These are phyloP conservation scores for Thalassia testudinum DNA, from an alignment of 116 monocot genomes.

Conservation along the genomic window DNA sequence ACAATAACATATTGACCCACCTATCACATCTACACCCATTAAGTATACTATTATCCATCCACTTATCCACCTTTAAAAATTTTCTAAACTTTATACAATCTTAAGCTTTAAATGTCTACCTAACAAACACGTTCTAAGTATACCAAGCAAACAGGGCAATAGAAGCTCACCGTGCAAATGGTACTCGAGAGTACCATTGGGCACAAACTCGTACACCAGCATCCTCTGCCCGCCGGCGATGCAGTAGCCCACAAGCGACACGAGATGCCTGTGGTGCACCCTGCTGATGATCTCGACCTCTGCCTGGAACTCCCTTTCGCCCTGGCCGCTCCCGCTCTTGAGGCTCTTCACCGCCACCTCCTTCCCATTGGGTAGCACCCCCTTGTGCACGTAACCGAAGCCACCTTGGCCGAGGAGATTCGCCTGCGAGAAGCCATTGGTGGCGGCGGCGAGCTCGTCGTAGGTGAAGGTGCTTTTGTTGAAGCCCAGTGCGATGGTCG, in stretches of 20 bases:
- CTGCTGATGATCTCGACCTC: constrained; percentile 66
- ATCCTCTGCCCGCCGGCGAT: constrained; percentile 39
- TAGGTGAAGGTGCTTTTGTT: constrained; percentile 52
- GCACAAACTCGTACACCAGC: constrained; percentile 56
- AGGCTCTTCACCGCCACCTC: constrained; percentile 52
- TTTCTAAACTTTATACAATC: neutral
- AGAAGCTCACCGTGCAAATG: constrained; percentile 37
- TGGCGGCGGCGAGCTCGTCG: constrained; percentile 42
- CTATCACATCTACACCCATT: too few relatives aligned
- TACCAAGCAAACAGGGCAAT: too few relatives aligned
- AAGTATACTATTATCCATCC: too few relatives aligned
- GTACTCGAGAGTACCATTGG: constrained; percentile 50
- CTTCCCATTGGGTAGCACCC: constrained; percentile 47
- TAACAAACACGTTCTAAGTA: too few relatives aligned
- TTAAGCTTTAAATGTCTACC: neutral
- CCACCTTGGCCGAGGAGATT: constrained; percentile 60
- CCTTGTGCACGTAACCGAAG: constrained; percentile 64
- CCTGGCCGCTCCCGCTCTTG: constrained; percentile 54
- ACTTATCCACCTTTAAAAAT: too few relatives aligned
- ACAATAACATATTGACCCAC: too few relatives aligned
- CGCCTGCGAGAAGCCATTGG: constrained; percentile 24
- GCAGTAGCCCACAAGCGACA: constrained; percentile 67
- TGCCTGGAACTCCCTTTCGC: constrained; percentile 62
- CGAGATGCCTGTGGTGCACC: constrained; percentile 57
- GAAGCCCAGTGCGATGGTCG: constrained; percentile 29